phyloP scores from a whole-genome alignment of 2,329 filamentous ascomycete species.

The Calonectria henricotiae region DNA sequence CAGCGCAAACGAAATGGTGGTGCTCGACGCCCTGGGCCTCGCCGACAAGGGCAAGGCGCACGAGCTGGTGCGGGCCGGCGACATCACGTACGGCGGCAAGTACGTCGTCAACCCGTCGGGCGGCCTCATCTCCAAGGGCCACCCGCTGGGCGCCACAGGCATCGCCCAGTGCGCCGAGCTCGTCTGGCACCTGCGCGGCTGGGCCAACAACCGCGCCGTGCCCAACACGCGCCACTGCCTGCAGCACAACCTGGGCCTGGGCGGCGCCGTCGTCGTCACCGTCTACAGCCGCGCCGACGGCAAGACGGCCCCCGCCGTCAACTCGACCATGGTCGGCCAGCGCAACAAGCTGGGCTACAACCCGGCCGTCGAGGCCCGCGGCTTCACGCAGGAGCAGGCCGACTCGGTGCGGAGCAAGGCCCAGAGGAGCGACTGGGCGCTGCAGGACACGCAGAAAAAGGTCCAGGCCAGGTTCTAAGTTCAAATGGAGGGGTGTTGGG shows the following conservation, averaged over 20 bases:
- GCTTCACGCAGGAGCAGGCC: conserved; percentile 86
- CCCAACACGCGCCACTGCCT: conserved; percentile 80
- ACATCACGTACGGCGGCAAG: conserved; percentile 91
- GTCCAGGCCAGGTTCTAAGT: conserved; percentile 58
- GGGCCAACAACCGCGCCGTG: conserved; percentile 91
- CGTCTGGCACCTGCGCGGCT: conserved; percentile 94
- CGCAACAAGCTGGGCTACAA: conserved; percentile 87
- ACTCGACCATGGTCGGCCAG: conserved; percentile 76
- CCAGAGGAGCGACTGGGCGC: conserved; percentile 79
- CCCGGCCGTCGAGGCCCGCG: conserved; percentile 90
- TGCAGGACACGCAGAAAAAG: conserved; percentile 74
- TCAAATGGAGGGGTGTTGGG: neutral
- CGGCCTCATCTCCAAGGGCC: conserved; percentile 95
- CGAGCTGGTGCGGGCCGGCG: conserved; percentile 88
- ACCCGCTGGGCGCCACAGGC: conserved; percentile 94
- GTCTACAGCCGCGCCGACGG: conserved; percentile 92
- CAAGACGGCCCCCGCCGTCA: conserved; percentile 72
- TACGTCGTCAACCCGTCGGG: conserved; percentile 94
- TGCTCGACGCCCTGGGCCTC: conserved; percentile 89
- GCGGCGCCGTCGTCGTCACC: conserved; percentile 91
- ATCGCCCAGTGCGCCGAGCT: conserved; percentile 96
- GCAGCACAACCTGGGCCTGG: conserved; percentile 94
- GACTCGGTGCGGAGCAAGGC: conserved; percentile 79
- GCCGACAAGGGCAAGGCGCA: conserved; percentile 87
- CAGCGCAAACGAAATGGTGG: conserved; percentile 93